These are phyloP conservation scores for Pseudogymnoascus destructans DNA, from an alignment of 2,329 filamentous ascomycete species.

Conservation along the genomic window DNA sequence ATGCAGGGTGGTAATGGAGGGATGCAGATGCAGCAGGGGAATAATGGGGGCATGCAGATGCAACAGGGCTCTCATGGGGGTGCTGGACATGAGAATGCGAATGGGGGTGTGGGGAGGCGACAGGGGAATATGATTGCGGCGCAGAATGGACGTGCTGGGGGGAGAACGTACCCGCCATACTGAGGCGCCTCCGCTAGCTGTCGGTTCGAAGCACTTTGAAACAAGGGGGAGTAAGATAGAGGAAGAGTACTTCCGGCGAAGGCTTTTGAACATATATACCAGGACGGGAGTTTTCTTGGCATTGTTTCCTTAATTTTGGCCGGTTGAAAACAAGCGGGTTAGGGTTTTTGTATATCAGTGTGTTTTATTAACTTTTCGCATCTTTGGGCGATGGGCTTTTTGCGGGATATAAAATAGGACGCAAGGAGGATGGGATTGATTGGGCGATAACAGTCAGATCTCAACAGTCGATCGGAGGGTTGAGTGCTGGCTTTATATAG, in stretches of 20 bases:
- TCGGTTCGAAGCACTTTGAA: not conserved
- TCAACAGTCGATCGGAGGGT: not conserved
- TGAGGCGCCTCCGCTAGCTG: not conserved
- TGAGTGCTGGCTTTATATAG: constrained; percentile 1
- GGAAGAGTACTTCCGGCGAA: not conserved
- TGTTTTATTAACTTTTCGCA: not conserved
- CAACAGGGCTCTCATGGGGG: not conserved
- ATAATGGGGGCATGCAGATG: not conserved
- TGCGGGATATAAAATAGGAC: not conserved
- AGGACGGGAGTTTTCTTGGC: constrained; percentile 3
- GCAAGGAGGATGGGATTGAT: not conserved
- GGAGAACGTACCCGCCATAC: not conserved
- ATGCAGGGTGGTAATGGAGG: constrained; percentile 8
- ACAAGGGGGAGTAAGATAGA: not conserved
- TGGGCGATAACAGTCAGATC: not conserved
- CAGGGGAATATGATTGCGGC: not conserved
- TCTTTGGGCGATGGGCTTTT: not conserved
- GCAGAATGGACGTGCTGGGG: not conserved
- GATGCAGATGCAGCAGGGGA: constrained; percentile 3
- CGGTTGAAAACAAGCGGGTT: not conserved
- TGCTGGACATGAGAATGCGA: not conserved
- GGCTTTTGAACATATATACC: constrained; percentile 1
- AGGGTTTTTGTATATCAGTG: constrained; percentile 1
- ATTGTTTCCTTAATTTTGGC: constrained; percentile 3
- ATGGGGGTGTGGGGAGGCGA: not conserved